Evolutionary conservation across 139 green algal species (phyloP).

Genomic region (Chlorella sp.): DNA sequence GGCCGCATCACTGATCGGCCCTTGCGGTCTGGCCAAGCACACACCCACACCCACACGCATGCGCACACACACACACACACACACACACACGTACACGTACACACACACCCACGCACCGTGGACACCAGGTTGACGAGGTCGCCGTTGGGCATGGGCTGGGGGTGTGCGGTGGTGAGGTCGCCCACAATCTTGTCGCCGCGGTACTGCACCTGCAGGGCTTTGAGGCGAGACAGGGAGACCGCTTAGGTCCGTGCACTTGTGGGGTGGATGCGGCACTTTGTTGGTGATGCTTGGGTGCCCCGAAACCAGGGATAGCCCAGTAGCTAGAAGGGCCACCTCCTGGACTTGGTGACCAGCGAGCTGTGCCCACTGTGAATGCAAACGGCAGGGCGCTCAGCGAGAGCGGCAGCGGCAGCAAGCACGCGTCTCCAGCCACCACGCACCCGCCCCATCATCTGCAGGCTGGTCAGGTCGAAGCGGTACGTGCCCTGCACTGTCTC

Average conservation of each 20-base stretch:
- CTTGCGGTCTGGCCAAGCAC: not conserved
- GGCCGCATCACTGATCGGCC: too few species aligned
- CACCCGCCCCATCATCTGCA: constrained; percentile 63
- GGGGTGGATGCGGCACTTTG: too few species aligned
- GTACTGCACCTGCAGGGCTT: constrained; percentile 15
- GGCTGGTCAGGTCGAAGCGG: constrained; percentile 49
- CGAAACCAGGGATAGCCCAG: too few species aligned
- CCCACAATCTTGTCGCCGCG: constrained; percentile 52
- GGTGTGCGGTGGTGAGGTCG: constrained; percentile 77
- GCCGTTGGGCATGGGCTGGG: constrained; percentile 57
- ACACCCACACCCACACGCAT: not conserved
- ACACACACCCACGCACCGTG: constrained; percentile 30
- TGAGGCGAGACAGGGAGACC: not conserved
- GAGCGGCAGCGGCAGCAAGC: too few species aligned
- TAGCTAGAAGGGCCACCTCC: too few species aligned
- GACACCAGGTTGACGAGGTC: constrained; percentile 72
- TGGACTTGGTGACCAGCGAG: too few species aligned
- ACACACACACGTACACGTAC: not conserved
- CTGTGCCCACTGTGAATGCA: too few species aligned
- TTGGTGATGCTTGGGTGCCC: too few species aligned
- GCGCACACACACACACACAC: not conserved
- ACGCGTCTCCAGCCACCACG: not conserved
- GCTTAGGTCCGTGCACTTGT: too few species aligned
- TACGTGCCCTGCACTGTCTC: constrained; percentile 68
- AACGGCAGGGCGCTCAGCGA: too few species aligned